These are phyloP conservation scores for Fusarium bulbicola DNA, from an alignment of 2,329 filamentous ascomycete genomes.

Conservation along the genomic window DNA sequence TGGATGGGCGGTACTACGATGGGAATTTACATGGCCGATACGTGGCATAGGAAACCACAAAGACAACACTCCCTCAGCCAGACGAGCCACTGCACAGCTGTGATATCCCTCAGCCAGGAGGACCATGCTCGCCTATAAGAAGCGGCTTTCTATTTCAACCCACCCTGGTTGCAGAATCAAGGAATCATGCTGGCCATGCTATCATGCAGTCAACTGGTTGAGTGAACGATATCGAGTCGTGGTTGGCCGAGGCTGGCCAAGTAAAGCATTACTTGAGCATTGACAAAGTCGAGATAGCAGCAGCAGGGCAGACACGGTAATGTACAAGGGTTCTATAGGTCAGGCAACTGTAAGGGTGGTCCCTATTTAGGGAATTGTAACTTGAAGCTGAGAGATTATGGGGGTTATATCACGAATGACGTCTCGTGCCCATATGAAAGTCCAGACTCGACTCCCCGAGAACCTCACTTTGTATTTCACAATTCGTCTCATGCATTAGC, in stretches of 20 bases:
- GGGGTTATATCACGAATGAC: not conserved
- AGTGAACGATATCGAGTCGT: not conserved
- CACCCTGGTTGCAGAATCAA: not conserved
- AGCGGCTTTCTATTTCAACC: not conserved
- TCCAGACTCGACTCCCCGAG: not conserved
- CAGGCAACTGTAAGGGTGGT: not conserved
- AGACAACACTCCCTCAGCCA: not conserved
- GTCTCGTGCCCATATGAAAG: not conserved
- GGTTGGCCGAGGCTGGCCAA: not conserved
- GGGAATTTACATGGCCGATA: not conserved
- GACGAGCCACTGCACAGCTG: not conserved
- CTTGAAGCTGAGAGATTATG: not conserved
- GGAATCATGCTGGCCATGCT: not conserved
- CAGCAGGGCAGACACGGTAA: not conserved
- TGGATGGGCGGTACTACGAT: not conserved
- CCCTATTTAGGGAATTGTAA: not conserved
- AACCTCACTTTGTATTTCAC: constrained; percentile 4
- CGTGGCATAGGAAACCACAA: not conserved
- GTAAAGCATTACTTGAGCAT: not conserved
- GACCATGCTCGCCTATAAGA: not conserved
- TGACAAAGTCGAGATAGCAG: not conserved
- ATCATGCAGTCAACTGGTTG: not conserved
- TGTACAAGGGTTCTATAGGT: not conserved
- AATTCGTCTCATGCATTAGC: not conserved
- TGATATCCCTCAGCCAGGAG: not conserved